These are phyloP conservation scores for Aulographum hederae DNA, from an alignment of 2,329 filamentous ascomycete species.

Conservation along the genomic window DNA sequence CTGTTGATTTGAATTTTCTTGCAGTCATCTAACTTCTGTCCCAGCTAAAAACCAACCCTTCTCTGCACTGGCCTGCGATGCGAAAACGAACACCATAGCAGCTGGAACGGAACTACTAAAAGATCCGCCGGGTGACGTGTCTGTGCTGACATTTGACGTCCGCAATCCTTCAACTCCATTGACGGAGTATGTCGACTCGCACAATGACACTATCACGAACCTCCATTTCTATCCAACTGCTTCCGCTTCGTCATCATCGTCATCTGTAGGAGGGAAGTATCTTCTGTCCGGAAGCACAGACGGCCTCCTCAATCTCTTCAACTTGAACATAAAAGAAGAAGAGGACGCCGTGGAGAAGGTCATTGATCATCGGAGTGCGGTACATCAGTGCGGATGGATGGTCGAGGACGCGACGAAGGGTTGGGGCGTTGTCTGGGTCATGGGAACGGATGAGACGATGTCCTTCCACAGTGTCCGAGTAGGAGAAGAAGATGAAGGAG, in stretches of 20 bases:
- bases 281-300: constrained; percentile 66
- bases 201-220: constrained; percentile 41
- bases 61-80: constrained; percentile 44
- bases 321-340: constrained; percentile 45
- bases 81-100: constrained; percentile 40
- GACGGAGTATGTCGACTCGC: constrained; percentile 24
- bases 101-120: constrained; percentile 51
- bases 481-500: neutral
- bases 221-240: constrained; percentile 21
- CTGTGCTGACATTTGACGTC: constrained; percentile 22
- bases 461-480: constrained; percentile 51
- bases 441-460: constrained; percentile 64
- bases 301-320: constrained; percentile 60
- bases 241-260: too few species aligned
- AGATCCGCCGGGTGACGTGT: constrained; percentile 27
- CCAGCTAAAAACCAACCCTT: constrained; percentile 36
- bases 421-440: constrained; percentile 54
- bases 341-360: constrained; percentile 64
- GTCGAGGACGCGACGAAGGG: constrained; percentile 28
- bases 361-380: constrained; percentile 57
- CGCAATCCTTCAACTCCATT: constrained; percentile 18
- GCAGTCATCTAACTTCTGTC: too few species aligned
- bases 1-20: too few species aligned
- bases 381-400: constrained; percentile 49
- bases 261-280: constrained; percentile 33